Conservation (phyloP, 495 filamentous ascomycete species). For the Glarea lozoyensis region DNA sequence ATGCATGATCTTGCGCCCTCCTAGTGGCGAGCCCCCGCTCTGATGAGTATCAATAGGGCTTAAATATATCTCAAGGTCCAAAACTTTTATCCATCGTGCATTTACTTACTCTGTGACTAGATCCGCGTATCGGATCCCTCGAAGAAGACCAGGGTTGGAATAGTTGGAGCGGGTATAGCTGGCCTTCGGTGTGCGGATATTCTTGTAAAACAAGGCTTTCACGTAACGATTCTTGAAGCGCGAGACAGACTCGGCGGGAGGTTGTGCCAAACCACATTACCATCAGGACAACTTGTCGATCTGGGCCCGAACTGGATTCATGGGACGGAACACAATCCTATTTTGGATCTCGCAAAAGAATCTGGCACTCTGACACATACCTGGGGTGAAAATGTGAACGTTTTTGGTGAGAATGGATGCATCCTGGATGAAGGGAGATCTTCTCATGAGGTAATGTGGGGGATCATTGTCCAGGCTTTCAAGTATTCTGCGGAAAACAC, state of each 20-base stretch:
- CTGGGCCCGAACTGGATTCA: constrained; percentile 96
- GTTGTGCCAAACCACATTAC: constrained; percentile 44
- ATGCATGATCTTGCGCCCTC: neutral
- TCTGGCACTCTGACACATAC: constrained; percentile 52
- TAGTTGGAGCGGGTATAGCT: constrained; percentile 84
- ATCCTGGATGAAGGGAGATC: constrained; percentile 38
- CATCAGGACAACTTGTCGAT: constrained; percentile 39
- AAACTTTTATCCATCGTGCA: neutral
- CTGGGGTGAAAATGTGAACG: constrained; percentile 45
- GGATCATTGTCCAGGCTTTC: constrained; percentile 66
- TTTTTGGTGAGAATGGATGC: constrained; percentile 58
- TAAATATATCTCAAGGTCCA: too few relatives aligned
- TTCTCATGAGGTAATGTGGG: constrained; percentile 61
- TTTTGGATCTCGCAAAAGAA: constrained; percentile 63
- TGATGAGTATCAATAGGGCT: too few relatives aligned
- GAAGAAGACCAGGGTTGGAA: constrained; percentile 44
- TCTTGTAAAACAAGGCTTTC: constrained; percentile 65
- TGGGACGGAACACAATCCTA: constrained; percentile 77
- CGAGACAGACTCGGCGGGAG: constrained; percentile 78
- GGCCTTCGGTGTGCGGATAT: constrained; percentile 82
- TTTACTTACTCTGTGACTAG: constrained; percentile 20
- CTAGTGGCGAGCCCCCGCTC: too few relatives aligned
- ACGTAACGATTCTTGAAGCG: constrained; percentile 80
- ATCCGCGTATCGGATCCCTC: constrained; percentile 24
- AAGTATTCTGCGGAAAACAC: constrained; percentile 63